Percentiles rank a stretch among this genome's conserved stretches.
Conservation (phyloP, 2,329 filamentous ascomycete species). For the Thelonectria rubi region DNA sequence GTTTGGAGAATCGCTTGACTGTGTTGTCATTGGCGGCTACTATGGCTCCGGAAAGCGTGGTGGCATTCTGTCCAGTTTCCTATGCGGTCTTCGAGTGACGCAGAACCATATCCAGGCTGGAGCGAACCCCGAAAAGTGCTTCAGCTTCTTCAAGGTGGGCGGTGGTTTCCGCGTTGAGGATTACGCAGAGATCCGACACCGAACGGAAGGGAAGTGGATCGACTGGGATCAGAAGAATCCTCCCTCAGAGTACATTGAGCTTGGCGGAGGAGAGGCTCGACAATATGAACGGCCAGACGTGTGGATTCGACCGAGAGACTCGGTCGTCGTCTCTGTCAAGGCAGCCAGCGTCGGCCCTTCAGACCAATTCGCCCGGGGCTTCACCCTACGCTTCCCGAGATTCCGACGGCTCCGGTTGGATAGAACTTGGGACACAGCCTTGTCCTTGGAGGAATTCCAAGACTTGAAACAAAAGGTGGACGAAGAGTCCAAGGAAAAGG, state of each 20-base stretch:
- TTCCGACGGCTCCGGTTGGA: slow-evolving; percentile 86
- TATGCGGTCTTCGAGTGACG: slow-evolving; percentile 86
- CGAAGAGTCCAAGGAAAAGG: slow-evolving; percentile 75
- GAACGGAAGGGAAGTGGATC: slow-evolving; percentile 91
- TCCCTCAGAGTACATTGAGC: slow-evolving; percentile 79
- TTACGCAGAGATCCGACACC: slow-evolving; percentile 82
- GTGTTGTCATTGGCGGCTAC: slow-evolving; percentile 89
- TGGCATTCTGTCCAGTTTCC: slow-evolving; percentile 82
- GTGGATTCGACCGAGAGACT: slow-evolving; percentile 92
- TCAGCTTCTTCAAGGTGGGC: slow-evolving; percentile 98
- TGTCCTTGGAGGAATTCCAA: slow-evolving; percentile 81
- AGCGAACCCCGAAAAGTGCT: slow-evolving; percentile 76
- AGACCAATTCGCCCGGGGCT: slow-evolving; percentile 78
- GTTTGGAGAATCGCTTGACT: slow-evolving; percentile 92
- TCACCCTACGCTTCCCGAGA: slow-evolving; percentile 89
- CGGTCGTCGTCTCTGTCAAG: slow-evolving; percentile 87
- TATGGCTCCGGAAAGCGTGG: slow-evolving; percentile 89
- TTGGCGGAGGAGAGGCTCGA: slow-evolving; percentile 76
- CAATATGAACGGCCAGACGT: slow-evolving; percentile 85
- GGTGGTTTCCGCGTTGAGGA: slow-evolving; percentile 88
- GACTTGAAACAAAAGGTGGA: slow-evolving; percentile 75
- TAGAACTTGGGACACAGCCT: slow-evolving; percentile 81
- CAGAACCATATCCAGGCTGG: slow-evolving; percentile 70
- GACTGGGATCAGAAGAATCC: slow-evolving; percentile 83
- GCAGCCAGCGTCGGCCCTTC: slow-evolving; percentile 80